These are phyloP conservation scores for Drechslerella dactyloides DNA, from an alignment of 2,329 filamentous ascomycete genomes.

Conservation along the genomic window DNA sequence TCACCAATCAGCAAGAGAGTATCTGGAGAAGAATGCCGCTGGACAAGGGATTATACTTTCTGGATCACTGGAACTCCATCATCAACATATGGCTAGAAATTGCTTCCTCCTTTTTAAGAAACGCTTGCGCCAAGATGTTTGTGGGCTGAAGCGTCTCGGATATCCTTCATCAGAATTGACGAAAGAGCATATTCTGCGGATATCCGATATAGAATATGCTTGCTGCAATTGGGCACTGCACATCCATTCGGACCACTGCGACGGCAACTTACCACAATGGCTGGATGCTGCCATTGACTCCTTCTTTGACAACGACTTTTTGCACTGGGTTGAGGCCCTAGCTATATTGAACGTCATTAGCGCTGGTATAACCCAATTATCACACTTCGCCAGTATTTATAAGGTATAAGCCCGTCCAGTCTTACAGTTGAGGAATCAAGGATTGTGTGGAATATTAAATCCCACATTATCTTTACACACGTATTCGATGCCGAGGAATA, in stretches of 20 bases:
- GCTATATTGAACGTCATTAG: neutral
- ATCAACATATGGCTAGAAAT: neutral
- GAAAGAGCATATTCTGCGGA: neutral
- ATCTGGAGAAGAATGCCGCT: neutral
- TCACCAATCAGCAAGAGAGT: constrained; percentile 5
- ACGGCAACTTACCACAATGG: too few relatives aligned
- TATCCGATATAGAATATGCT: neutral
- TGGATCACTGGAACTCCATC: neutral
- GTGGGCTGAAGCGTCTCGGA: neutral
- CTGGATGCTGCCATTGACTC: neutral
- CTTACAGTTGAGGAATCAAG: too few relatives aligned
- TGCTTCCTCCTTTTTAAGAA: neutral
- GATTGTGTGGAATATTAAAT: too few relatives aligned
- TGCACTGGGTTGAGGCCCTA: constrained; percentile 2
- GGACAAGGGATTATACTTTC: neutral
- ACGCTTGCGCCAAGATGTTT: neutral
- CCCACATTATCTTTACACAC: too few relatives aligned
- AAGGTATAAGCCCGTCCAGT: neutral
- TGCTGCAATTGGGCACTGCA: constrained; percentile 2
- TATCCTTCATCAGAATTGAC: neutral
- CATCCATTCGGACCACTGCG: too few relatives aligned
- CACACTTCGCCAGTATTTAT: neutral
- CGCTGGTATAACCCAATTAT: neutral
- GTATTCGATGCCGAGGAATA: too few relatives aligned
- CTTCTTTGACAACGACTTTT: neutral